A percentile compares a stretch with the other conserved stretches of the same genome.
Evolutionary conservation across 306 rosid genomes (phyloP).

Genomic region (Crataegus laevigata): DNA sequence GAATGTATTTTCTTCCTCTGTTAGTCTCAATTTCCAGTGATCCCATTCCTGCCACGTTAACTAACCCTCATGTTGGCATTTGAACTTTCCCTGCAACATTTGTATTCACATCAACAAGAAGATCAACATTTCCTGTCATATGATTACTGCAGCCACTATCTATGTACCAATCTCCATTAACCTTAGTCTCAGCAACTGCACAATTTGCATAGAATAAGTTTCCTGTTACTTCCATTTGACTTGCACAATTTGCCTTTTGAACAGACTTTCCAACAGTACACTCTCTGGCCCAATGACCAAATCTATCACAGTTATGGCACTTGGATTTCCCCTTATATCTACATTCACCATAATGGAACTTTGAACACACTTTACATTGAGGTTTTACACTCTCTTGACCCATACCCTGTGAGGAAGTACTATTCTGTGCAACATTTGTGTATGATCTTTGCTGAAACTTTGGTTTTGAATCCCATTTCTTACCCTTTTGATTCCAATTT

Average conservation of each 20-base stretch:
- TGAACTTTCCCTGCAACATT: background rate
- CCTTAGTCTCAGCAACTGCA: background rate
- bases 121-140: background rate
- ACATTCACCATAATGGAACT: background rate
- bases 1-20: background rate
- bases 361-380: background rate
- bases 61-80: background rate
- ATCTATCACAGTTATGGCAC: background rate
- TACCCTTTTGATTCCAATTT: no score
- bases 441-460: no score
- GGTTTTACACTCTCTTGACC: no score
- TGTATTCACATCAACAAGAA: background rate
- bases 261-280: background rate
- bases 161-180: background rate
- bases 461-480: no score
- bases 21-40: background rate
- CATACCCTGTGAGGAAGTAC: no score
- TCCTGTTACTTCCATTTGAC: background rate
- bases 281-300: background rate
- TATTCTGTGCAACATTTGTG: no score
- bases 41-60: background rate
- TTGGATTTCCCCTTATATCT: background rate
- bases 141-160: background rate
- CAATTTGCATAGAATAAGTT: background rate
- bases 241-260: background rate